Evolutionary conservation across 345 rosid genomes (phyloP).

Genomic region (Cardamine occulta): DNA sequence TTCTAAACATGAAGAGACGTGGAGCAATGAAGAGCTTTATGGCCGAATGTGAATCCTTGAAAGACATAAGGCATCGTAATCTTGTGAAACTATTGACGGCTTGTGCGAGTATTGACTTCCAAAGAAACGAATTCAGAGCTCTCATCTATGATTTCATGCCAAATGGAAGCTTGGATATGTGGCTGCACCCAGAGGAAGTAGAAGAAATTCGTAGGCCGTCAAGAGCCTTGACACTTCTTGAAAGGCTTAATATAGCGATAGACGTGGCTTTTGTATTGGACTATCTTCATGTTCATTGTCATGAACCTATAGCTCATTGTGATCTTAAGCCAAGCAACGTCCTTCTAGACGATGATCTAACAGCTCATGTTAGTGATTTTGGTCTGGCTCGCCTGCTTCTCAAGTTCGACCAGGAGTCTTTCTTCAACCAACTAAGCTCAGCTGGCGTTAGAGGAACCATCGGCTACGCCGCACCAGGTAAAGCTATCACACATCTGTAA

Average conservation of each 20-base stretch:
- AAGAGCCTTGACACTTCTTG: background rate
- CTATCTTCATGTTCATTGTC: background rate
- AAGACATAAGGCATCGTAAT: background rate
- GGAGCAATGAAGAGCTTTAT: conserved; percentile 52
- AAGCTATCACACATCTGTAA: background rate
- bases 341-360: conserved; percentile 19
- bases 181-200: background rate
- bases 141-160: background rate
- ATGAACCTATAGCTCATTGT: background rate
- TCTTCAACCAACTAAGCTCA: background rate
- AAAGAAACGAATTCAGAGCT: background rate
- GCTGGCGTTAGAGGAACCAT: conserved; percentile 11
- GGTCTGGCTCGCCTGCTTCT: conserved; percentile 19
- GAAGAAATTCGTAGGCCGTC: background rate
- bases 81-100: background rate
- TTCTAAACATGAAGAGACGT: conserved; percentile 42
- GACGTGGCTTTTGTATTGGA: background rate
- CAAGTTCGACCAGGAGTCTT: background rate
- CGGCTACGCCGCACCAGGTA: conserved; percentile 30
- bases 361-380: conserved; percentile 25
- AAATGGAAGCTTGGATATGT: background rate
- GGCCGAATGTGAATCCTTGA: conserved; percentile 50
- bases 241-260: background rate
- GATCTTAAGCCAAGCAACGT: conserved; percentile 32
- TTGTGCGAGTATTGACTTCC: background rate